These are phyloP conservation scores for Pseudogymnoascus sp. DNA, from an alignment of 2,329 filamentous ascomycete species.

Conservation along the genomic window DNA sequence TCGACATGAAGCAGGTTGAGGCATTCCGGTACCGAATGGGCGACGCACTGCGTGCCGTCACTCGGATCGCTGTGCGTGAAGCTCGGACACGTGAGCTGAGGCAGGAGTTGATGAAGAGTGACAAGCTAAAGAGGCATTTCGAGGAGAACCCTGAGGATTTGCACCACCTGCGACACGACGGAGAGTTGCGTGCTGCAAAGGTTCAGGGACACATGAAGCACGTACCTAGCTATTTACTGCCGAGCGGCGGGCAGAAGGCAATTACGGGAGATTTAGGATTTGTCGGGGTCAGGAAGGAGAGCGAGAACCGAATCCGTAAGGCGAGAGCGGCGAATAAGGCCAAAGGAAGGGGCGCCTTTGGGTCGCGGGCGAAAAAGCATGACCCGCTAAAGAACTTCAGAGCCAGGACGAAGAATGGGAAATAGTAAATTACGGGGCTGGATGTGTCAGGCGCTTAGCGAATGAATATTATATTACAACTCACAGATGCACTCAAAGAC, in stretches of 20 bases:
- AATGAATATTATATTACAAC: background rate
- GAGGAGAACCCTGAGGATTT: conserved; percentile 93
- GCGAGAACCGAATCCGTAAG: conserved; percentile 38
- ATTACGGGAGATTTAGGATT: conserved; percentile 65
- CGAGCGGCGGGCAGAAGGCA: conserved; percentile 63
- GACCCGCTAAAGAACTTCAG: conserved; percentile 91
- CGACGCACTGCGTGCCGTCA: conserved; percentile 84
- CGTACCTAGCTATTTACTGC: conserved; percentile 88
- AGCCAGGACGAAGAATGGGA: conserved; percentile 63
- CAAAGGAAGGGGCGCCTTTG: conserved; percentile 38
- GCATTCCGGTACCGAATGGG: conserved; percentile 93
- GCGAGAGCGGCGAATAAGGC: conserved; percentile 39
- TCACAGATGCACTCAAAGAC: background rate
- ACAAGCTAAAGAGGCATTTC: conserved; percentile 91
- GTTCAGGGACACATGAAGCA: conserved; percentile 88
- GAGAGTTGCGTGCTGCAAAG: conserved; percentile 73
- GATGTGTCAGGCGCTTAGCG: background rate
- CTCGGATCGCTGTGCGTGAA: conserved; percentile 81
- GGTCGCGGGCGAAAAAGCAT: conserved; percentile 48
- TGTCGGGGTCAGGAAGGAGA: conserved; percentile 56
- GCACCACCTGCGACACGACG: conserved; percentile 81
- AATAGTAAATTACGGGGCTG: background rate
- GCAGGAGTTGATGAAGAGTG: conserved; percentile 84
- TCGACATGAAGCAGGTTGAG: conserved; percentile 90
- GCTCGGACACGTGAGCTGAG: conserved; percentile 81